Conservation (phyloP, 2,329 filamentous ascomycete genomes). For the Diaporthe citriasiana region DNA sequence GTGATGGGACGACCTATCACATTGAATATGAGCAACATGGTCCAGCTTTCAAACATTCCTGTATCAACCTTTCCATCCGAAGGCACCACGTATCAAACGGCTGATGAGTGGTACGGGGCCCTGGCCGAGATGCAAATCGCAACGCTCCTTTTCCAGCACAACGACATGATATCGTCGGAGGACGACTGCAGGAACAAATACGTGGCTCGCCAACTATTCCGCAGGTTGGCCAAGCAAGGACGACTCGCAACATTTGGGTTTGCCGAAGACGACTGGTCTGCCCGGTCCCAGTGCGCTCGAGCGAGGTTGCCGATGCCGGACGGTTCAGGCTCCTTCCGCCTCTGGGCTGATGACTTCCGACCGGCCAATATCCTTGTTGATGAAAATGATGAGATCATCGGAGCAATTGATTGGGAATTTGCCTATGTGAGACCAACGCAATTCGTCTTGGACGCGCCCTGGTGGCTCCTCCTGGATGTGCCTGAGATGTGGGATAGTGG, state of each 20-base stretch:
- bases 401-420: slow-evolving; percentile 59
- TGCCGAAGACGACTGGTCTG: slow-evolving; percentile 46
- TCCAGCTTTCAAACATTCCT: slow-evolving; percentile 6
- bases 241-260: slow-evolving; percentile 49
- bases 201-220: slow-evolving; percentile 56
- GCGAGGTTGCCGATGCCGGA: slow-evolving; percentile 35
- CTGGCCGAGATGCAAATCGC: slow-evolving; percentile 58
- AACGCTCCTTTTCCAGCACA: slow-evolving; percentile 57
- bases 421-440: slow-evolving; percentile 51
- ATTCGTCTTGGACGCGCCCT: slow-evolving; percentile 51
- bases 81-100: slow-evolving; percentile 43
- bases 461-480: slow-evolving; percentile 52
- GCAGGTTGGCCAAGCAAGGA: slow-evolving; percentile 50
- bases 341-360: slow-evolving; percentile 53
- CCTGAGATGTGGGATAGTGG: slow-evolving; percentile 53
- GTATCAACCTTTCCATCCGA: slow-evolving; percentile 20
- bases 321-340: slow-evolving; percentile 43
- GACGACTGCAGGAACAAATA: slow-evolving; percentile 60
- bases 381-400: slow-evolving; percentile 48
- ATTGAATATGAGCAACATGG: slow-evolving; percentile 25
- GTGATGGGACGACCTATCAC: slow-evolving; percentile 5
- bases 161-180: slow-evolving; percentile 53
- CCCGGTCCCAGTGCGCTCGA: slow-evolving; percentile 38
- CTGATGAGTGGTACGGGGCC: slow-evolving; percentile 53
- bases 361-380: slow-evolving; percentile 53